A percentile compares a stretch with the other conserved stretches of the same genome.
Evolutionary conservation across 2,329 filamentous ascomycete genomes (phyloP).

Genomic region (Phoma herbarum): DNA sequence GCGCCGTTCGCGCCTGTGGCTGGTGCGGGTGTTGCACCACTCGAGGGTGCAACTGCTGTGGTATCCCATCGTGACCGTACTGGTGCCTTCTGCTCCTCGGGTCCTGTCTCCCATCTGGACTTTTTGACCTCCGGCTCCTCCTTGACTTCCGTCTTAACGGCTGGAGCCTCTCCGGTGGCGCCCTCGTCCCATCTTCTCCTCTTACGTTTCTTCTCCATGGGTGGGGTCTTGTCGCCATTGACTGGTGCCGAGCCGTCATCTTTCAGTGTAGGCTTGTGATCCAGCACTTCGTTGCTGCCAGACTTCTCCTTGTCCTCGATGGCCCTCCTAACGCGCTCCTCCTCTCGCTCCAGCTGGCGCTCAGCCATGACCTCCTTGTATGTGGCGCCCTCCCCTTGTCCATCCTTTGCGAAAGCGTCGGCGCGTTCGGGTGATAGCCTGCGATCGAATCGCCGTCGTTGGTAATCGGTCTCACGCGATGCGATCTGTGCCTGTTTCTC

Average conservation of each 20-base stretch:
- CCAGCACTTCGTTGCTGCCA: constrained; percentile 66
- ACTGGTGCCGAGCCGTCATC: constrained; percentile 73
- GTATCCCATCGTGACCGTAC: constrained; percentile 50
- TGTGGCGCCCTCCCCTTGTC: constrained; percentile 76
- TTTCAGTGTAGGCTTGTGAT: constrained; percentile 78
- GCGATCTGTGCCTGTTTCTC: constrained; percentile 92
- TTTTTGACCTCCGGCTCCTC: constrained; percentile 48
- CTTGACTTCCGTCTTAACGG: constrained; percentile 31
- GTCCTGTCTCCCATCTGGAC: constrained; percentile 82
- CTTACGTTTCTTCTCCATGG: constrained; percentile 66
- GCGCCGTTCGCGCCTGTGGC: constrained; percentile 32
- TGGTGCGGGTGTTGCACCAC: constrained; percentile 36
- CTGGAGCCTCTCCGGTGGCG: constrained; percentile 54
- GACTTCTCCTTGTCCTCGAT: constrained; percentile 79
- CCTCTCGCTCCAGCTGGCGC: constrained; percentile 90
- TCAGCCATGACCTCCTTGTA: constrained; percentile 92
- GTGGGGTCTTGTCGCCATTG: constrained; percentile 74
- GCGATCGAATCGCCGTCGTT: constrained; percentile 92
- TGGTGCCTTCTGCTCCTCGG: constrained; percentile 38
- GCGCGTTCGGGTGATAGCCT: constrained; percentile 81
- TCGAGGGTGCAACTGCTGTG: constrained; percentile 37
- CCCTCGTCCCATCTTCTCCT: constrained; percentile 96
- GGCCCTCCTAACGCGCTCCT: constrained; percentile 81
- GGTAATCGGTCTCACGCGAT: constrained; percentile 95
- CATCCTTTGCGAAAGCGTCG: constrained; percentile 83